Evolutionary conservation across 106 monocot species (phyloP), one percentile per base, ranked within the genome.

Genomic region (Acorus gramineus): DNA sequence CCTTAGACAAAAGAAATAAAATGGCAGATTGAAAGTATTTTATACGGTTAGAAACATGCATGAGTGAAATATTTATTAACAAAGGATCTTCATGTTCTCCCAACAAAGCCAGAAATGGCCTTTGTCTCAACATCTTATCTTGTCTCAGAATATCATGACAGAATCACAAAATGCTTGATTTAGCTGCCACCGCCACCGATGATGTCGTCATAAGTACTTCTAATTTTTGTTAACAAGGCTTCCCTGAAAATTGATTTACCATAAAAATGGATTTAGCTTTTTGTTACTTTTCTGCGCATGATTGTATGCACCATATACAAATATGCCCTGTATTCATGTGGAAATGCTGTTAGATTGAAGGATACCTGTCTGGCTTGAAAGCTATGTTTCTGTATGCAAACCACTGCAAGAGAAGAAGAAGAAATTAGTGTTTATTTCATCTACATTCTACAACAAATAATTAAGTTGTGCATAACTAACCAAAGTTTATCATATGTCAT

Each of bases 301-400:
- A 52, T 28, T 60, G 11, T 43, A 67, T 11, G 11, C 14, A 60
- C 44, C n/a, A 64, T 3, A n/a, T 28, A 28, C 28, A 28, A 28
- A 28, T 28, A 28, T 28, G 1, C 28, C 28, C 28, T 28, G 28
- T 28, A 28, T 28, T 28, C 28, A 28, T 28, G 28, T 28, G 28
- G 28, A 28, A 28, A 28, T 28, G 5, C 43, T 14, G 52, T 14
- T 14, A 60, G 50, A 14, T 52, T 51, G 45, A 44, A 56, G 4
- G 10, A 10, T 73, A 89, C 89, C 89, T 89, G 64, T 89, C 84
- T 66, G 85, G 76, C 63, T 79, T 77, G 79, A 65, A 74, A 64
- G 85, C n/a, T 50, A 89, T 69, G 69, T 89, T 85, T 49, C 64
- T 63, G 58, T 89, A 89, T 58, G 81, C 82, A 77, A 89, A 89